These are phyloP conservation scores for Schwanniomyces occidentalis DNA, from an alignment of 805 yeast genomes.

Conservation along the genomic window DNA sequence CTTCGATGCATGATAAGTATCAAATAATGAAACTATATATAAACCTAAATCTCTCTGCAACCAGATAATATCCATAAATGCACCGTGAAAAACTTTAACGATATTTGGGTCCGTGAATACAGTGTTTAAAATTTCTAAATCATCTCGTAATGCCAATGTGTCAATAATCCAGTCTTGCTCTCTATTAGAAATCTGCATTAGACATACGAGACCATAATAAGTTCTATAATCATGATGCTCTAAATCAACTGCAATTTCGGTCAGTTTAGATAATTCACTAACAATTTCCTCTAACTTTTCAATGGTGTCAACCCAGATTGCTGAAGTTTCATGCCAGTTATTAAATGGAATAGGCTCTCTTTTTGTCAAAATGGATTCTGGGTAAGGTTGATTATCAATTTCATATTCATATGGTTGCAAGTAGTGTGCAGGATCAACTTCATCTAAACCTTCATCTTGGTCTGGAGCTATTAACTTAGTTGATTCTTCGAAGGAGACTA, in stretches of 20 bases:
- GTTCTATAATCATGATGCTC: slow-evolving; percentile 95
- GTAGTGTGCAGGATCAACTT: slow-evolving; percentile 57
- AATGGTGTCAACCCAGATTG: slow-evolving; percentile 70
- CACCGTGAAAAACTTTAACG: slow-evolving; percentile 92
- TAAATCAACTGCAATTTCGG: slow-evolving; percentile 86
- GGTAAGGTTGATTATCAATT: slow-evolving; percentile 69
- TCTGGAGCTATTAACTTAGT: slow-evolving; percentile 31
- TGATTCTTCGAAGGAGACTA: slow-evolving; percentile 56
- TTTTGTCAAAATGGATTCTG: slow-evolving; percentile 47
- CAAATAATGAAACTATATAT: slow-evolving; percentile 86
- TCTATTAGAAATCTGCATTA: slow-evolving; percentile 88
- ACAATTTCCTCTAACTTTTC: slow-evolving; percentile 57
- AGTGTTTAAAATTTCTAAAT: slow-evolving; percentile 62
- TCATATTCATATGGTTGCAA: slow-evolving; percentile 81
- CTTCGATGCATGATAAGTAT: slow-evolving; percentile 87
- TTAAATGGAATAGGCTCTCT: slow-evolving; percentile 49
- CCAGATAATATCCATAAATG: slow-evolving; percentile 96
- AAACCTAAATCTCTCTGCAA: slow-evolving; percentile 92
- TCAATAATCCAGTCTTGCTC: slow-evolving; percentile 86
- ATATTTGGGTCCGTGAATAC: slow-evolving; percentile 81
- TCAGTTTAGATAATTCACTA: slow-evolving; percentile 45
- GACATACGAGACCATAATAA: slow-evolving; percentile 84
- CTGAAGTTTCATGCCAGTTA: slow-evolving; percentile 65
- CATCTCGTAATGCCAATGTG: slow-evolving; percentile 75
- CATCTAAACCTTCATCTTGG: slow-evolving; percentile 26